Evolutionary conservation across 2,329 filamentous ascomycete genomes (phyloP).

Genomic region (Colletotrichum sp.): DNA sequence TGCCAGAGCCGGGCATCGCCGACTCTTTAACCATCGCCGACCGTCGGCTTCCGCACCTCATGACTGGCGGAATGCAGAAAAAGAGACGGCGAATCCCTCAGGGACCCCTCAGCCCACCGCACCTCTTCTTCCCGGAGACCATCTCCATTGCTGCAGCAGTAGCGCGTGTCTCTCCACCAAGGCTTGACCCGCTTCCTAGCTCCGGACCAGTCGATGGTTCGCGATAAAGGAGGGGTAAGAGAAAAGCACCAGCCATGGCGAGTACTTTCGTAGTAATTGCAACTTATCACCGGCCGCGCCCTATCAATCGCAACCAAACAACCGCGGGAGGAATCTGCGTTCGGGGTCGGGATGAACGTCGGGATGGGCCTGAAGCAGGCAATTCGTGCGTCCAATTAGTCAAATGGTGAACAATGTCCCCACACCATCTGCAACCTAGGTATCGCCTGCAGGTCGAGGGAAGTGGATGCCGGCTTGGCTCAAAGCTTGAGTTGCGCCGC

Average conservation of each 20-base stretch:
- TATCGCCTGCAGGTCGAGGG: slow-evolving; percentile 11
- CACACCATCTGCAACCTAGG: slow-evolving; percentile 3
- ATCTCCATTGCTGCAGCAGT: not conserved
- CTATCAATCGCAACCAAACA: not conserved
- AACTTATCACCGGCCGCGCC: not conserved
- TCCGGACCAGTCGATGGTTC: slow-evolving; percentile 4
- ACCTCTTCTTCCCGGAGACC: not conserved
- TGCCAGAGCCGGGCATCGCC: not conserved
- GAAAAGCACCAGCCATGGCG: not conserved
- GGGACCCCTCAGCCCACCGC: not conserved
- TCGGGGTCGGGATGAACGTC: not conserved
- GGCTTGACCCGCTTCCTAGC: slow-evolving; percentile 2
- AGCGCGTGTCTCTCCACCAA: not conserved
- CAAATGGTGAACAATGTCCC: not conserved
- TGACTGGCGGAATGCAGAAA: not conserved
- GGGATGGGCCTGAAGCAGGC: not conserved
- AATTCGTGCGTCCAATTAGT: slow-evolving; percentile 3
- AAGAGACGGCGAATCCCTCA: not conserved
- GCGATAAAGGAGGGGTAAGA: slow-evolving; percentile 17
- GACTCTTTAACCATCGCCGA: not conserved
- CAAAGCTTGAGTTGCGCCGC: slow-evolving; percentile 13
- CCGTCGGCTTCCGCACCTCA: not conserved
- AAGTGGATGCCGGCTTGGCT: slow-evolving; percentile 12
- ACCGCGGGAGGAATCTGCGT: not conserved
- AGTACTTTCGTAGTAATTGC: not conserved